These are phyloP conservation scores for Ogataea sp. DNA, from an alignment of 805 yeast species.

Conservation along the genomic window DNA sequence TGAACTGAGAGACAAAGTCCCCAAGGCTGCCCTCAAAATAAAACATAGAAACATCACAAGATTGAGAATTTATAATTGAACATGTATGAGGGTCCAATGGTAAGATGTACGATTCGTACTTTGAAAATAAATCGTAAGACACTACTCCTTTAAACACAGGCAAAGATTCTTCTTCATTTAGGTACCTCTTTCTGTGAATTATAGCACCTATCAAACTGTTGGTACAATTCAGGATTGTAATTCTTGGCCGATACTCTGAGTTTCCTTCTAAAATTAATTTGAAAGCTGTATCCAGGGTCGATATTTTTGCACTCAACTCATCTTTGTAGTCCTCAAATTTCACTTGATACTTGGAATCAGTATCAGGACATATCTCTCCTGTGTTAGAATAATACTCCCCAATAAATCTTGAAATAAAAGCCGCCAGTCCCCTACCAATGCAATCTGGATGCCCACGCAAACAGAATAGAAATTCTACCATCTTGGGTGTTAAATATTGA, in stretches of 20 bases:
- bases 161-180: background rate
- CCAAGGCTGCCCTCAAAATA: background rate
- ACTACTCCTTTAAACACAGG: slow-evolving; percentile 7
- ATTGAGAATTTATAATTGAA: background rate
- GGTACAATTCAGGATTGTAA: too few species aligned
- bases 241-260: too few species aligned
- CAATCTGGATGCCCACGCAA: background rate
- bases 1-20: background rate
- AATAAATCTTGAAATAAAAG: slow-evolving; percentile 25
- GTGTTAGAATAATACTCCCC: slow-evolving; percentile 20
- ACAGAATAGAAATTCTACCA: background rate
- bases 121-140: slow-evolving; percentile 9
- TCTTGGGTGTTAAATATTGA: too few species aligned
- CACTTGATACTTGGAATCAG: background rate
- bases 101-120: background rate
- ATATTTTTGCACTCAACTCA: slow-evolving; percentile 13
- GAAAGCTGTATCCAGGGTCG: slow-evolving; percentile 22
- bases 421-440: slow-evolving; percentile 10
- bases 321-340: background rate
- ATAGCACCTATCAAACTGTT: background rate
- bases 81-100: background rate
- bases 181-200: background rate
- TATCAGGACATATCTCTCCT: slow-evolving; percentile 9
- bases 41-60: background rate
- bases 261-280: slow-evolving; percentile 3